These are phyloP conservation scores for Penicillium sp. DNA, from an alignment of 2,329 filamentous ascomycete genomes.

Conservation along the genomic window DNA sequence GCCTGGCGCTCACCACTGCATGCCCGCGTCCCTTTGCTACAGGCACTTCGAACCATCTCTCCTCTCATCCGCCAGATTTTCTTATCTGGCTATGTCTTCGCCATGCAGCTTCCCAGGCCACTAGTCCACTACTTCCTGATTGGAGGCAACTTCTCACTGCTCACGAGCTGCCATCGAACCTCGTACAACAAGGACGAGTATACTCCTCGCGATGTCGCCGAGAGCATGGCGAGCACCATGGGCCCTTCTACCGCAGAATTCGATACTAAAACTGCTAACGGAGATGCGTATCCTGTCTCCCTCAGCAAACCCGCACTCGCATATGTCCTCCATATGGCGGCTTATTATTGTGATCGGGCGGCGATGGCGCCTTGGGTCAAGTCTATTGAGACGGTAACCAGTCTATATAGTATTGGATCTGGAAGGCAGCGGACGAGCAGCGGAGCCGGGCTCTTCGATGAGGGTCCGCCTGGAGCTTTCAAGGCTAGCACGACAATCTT, in stretches of 20 bases:
- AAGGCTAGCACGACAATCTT: constrained; percentile 55
- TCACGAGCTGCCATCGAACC: constrained; percentile 44
- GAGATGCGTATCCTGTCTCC: constrained; percentile 42
- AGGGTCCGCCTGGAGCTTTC: constrained; percentile 47
- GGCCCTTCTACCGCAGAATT: constrained; percentile 53
- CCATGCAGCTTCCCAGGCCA: constrained; percentile 51
- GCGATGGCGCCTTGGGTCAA: constrained; percentile 51
- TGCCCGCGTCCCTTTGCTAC: constrained; percentile 47
- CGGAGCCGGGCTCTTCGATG: constrained; percentile 46
- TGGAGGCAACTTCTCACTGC: constrained; percentile 52
- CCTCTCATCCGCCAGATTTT: constrained; percentile 51
- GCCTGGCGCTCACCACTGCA: constrained; percentile 46
- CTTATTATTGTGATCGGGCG: constrained; percentile 55
- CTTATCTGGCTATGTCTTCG: constrained; percentile 57
- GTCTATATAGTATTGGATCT: constrained; percentile 47
- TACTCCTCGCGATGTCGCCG: constrained; percentile 40
- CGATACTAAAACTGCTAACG: constrained; percentile 30
- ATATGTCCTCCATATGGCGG: constrained; percentile 53
- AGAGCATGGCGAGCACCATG: constrained; percentile 51
- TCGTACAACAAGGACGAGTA: constrained; percentile 38
- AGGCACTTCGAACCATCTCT: constrained; percentile 43
- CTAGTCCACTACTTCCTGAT: constrained; percentile 47
- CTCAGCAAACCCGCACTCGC: constrained; percentile 43
- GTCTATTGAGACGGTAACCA: constrained; percentile 50
- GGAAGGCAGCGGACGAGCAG: constrained; percentile 36